phyloP scores from a whole-genome alignment of 345 rosid species.

The Dipteronia sinensis region DNA sequence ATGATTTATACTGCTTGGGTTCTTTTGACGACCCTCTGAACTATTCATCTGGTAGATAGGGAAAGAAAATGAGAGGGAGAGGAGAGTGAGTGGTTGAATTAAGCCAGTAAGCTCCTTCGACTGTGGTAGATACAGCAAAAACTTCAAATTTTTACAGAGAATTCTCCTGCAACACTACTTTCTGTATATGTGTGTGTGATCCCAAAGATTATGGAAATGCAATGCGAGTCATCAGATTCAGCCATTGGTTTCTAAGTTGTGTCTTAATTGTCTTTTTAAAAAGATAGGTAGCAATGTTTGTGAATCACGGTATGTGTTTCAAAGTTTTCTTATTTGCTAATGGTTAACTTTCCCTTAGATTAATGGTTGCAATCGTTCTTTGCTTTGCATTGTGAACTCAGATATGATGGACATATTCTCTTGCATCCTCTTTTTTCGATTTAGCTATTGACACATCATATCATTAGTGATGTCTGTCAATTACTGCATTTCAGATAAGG shows the following conservation, averaged over 20 bases:
- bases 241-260: too few species aligned
- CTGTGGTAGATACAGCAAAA: neutral
- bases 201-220: neutral
- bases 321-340: neutral
- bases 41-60: neutral
- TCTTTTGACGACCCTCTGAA: neutral
- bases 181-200: too few species aligned
- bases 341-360: neutral
- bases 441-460: neutral
- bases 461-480: neutral
- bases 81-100: neutral
- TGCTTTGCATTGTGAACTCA: neutral
- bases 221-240: too few species aligned
- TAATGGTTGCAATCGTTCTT: neutral
- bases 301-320: too few species aligned
- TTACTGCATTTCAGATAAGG: too few species aligned
- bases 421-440: neutral
- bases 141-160: neutral
- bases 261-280: too few species aligned
- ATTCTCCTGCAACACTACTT: neutral
- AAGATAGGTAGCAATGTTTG: too few species aligned
- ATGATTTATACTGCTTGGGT: neutral
- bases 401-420: neutral
- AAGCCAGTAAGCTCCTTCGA: neutral
- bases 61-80: neutral